Percentiles rank a stretch among this genome's conserved stretches.
phyloP scores from a whole-genome alignment of 306 rosid species.

The Vigna hirtella region DNA sequence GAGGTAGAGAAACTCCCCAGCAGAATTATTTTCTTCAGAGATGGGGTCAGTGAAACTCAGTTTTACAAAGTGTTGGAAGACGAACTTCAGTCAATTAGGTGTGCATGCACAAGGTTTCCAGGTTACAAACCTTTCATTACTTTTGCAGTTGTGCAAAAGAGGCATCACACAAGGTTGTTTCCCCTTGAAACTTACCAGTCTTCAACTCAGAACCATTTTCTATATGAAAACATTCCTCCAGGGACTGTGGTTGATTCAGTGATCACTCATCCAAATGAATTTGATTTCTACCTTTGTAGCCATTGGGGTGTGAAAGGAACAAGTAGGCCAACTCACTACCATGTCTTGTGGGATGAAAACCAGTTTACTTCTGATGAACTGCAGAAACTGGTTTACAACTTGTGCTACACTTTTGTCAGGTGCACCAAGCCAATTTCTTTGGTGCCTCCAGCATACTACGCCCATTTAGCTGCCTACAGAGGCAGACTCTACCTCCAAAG shows the following conservation, averaged over 20 bases:
- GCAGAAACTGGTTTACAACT: slow-evolving; percentile 82
- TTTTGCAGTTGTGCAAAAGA: slow-evolving; percentile 91
- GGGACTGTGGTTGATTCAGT: slow-evolving; percentile 98
- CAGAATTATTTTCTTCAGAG: slow-evolving; percentile 90
- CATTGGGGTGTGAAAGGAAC: slow-evolving; percentile 99
- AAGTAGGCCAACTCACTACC: slow-evolving; percentile 95
- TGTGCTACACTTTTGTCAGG: slow-evolving; percentile 89
- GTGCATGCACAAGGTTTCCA: slow-evolving; percentile 71
- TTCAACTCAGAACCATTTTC: slow-evolving; percentile 55
- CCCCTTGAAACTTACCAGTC: slow-evolving; percentile 71
- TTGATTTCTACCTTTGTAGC: slow-evolving; percentile 94
- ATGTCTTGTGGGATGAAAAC: slow-evolving; percentile 90
- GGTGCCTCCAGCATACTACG: slow-evolving; percentile 98
- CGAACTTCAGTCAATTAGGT: slow-evolving; percentile 79
- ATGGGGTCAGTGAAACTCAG: slow-evolving; percentile 98
- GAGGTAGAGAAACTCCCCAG: slow-evolving; percentile 79
- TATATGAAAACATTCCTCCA: slow-evolving; percentile 80
- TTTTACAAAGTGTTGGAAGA: slow-evolving; percentile 81
- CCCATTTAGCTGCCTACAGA: slow-evolving; percentile 95
- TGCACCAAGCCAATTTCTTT: slow-evolving; percentile 97
- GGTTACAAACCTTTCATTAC: slow-evolving; percentile 76
- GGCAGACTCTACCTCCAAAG: slow-evolving; percentile 95
- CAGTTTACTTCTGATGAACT: slow-evolving; percentile 91
- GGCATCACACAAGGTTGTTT: slow-evolving; percentile 96
- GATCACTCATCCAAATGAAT: slow-evolving; percentile 92